Evolutionary conservation across 179 eudicot genomes (phyloP), one percentile per base, ranked within the genome.

Genomic region (Dionaea muscipula): DNA sequence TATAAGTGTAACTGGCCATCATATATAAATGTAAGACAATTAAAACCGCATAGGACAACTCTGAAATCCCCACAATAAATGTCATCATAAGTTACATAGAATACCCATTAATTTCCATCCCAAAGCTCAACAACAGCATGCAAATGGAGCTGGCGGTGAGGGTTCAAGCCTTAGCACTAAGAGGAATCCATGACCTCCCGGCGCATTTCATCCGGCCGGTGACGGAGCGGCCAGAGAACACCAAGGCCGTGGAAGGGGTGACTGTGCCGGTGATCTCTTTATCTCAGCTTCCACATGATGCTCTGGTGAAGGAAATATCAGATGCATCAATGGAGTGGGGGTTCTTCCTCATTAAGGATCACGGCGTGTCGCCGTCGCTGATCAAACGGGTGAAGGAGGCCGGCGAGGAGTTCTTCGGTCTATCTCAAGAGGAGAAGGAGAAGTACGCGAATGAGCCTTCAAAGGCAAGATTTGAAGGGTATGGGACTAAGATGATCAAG

Each of bases 191-290:
- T 14, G 68, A 70, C 51, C 68, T 77, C 0, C 81, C 81, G 23
- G 56, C 57, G 1, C 75, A 70, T 19, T 77, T 73, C 60, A 58
- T 77, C 56, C 73, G 78, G 24, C 73, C 66, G 1, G 33, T 31
- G 10, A 49, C 70, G 46, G 81, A 79, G 66, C 73, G 68, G 20
- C 84, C 81, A 17, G 70, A 61, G 50, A 79, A 79, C 57, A 79
- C 55, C 64, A 60, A 53, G 51, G 72, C 78, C 14, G 8, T 79
- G 25, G 65, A 64, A 26, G 84, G 81, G 25, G 53, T 79, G 11
- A 47, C 23, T 0, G 70, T 65, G 16, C 84, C 84, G 0, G 67
- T 75, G 26, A 65, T 79, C 56, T 70, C 81, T 0, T 41, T 79
- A 7, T 67, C 70, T 2, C 68, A 65, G 9, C 68, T n/a, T n/a